phyloP scores from a whole-genome alignment of 805 yeast species.

The Candida arabinofermentans region DNA sequence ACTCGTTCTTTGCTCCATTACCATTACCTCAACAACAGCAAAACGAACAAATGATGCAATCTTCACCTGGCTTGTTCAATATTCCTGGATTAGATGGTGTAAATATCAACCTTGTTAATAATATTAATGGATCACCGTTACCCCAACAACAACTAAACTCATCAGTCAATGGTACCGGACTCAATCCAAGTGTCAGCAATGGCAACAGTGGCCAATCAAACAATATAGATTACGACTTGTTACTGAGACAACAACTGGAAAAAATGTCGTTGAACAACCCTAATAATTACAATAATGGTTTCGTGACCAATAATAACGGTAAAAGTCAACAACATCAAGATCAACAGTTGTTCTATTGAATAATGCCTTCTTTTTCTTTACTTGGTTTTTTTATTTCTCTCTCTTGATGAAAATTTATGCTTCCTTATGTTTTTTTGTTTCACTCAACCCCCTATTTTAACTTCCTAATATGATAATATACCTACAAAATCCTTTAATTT shows the following conservation, averaged over 20 bases:
- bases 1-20: slow-evolving; percentile 7
- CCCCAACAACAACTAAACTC: slow-evolving; percentile 1
- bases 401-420: not conserved
- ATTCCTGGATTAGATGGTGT: not conserved
- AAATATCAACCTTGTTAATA: not conserved
- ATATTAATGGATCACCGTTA: not conserved
- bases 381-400: not conserved
- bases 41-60: slow-evolving; percentile 4
- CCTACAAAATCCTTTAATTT: too few species aligned
- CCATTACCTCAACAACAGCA: slow-evolving; percentile 4
- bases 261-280: slow-evolving; percentile 21
- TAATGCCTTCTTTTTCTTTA: not conserved
- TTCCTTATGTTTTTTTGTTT: not conserved
- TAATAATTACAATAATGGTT: slow-evolving; percentile 4
- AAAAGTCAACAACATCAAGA: slow-evolving; percentile 4
- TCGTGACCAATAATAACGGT: not conserved
- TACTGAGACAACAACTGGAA: slow-evolving; percentile 28
- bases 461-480: too few species aligned
- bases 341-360: slow-evolving; percentile 4
- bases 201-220: not conserved
- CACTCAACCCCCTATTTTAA: too few species aligned
- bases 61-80: not conserved
- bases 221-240: slow-evolving; percentile 23
- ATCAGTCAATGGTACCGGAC: not conserved
- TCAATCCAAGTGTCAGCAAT: not conserved